These are phyloP conservation scores for Cryphonectria naterciae DNA, from an alignment of 2,329 filamentous ascomycete genomes.

Conservation along the genomic window DNA sequence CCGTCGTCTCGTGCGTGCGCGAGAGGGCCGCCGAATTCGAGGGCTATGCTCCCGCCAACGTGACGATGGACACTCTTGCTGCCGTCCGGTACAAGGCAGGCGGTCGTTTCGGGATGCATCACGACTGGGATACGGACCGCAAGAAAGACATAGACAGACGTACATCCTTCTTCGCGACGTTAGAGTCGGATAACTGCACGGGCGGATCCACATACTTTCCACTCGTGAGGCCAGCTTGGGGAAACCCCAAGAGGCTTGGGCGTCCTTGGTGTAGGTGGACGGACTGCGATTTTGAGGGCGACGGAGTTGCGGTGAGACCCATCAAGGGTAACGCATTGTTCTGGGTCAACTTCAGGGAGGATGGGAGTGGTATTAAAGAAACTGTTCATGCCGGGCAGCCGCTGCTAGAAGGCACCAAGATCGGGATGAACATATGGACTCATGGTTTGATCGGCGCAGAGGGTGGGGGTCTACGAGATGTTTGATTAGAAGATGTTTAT, in stretches of 20 bases:
- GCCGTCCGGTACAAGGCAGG: neutral
- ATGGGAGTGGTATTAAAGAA: neutral
- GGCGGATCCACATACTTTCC: slow-evolving; percentile 5
- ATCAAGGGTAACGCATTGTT: slow-evolving; percentile 7
- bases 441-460: slow-evolving; percentile 37
- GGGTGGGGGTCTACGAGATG: slow-evolving; percentile 4
- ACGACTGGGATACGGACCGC: slow-evolving; percentile 6
- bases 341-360: slow-evolving; percentile 1
- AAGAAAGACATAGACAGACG: slow-evolving; percentile 4
- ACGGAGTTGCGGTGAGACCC: neutral
- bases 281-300: slow-evolving; percentile 1
- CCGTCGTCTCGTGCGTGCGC: neutral
- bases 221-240: neutral
- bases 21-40: slow-evolving; percentile 1
- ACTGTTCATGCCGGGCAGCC: slow-evolving; percentile 5
- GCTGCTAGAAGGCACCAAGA: slow-evolving; percentile 49
- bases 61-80: neutral
- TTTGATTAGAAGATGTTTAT: neutral
- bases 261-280: neutral
- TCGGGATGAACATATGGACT: slow-evolving; percentile 62
- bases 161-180: slow-evolving; percentile 2
- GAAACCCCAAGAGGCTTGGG: neutral
- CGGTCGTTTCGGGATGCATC: slow-evolving; percentile 4
- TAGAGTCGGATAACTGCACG: neutral
- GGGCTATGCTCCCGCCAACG: slow-evolving; percentile 4